phyloP scores from a whole-genome alignment of 2,329 filamentous ascomycete genomes.

The Xylariaceae sp. region DNA sequence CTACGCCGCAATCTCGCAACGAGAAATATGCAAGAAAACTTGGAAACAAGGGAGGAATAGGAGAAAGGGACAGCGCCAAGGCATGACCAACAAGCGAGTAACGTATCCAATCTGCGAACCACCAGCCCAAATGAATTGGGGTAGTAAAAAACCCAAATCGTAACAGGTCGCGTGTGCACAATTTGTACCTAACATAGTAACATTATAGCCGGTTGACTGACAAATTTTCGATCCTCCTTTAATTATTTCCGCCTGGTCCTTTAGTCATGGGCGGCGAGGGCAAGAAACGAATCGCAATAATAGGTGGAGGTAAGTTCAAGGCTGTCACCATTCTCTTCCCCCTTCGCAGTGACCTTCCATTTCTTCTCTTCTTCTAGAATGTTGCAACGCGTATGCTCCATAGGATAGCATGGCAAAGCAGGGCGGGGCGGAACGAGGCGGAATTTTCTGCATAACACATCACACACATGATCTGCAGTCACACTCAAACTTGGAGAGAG shows the following conservation, averaged over 20 bases:
- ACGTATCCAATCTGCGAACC: slow-evolving; percentile 6
- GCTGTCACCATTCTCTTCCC: not conserved
- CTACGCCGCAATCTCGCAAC: slow-evolving; percentile 18
- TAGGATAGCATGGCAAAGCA: slow-evolving; percentile 24
- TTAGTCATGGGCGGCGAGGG: not conserved
- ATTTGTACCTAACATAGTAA: not conserved
- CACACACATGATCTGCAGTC: slow-evolving; percentile 31
- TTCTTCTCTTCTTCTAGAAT: slow-evolving; percentile 10
- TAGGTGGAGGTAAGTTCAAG: slow-evolving; percentile 19
- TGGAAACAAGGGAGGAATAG: not conserved
- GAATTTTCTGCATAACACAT: slow-evolving; percentile 26
- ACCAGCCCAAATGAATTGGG: not conserved
- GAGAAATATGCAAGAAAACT: not conserved
- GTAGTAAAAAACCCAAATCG: not conserved
- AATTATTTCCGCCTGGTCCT: not conserved
- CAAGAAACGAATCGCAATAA: slow-evolving; percentile 18
- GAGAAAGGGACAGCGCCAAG: slow-evolving; percentile 11
- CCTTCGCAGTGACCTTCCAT: not conserved
- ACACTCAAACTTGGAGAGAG: slow-evolving; percentile 23
- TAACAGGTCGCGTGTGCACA: not conserved
- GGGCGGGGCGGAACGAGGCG: slow-evolving; percentile 16
- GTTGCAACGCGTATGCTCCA: slow-evolving; percentile 19
- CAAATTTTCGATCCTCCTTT: not conserved
- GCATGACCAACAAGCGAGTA: no score
- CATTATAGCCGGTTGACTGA: no score